These are phyloP conservation scores for Volvox africanus DNA, from an alignment of 139 green algal genomes.

Conservation along the genomic window DNA sequence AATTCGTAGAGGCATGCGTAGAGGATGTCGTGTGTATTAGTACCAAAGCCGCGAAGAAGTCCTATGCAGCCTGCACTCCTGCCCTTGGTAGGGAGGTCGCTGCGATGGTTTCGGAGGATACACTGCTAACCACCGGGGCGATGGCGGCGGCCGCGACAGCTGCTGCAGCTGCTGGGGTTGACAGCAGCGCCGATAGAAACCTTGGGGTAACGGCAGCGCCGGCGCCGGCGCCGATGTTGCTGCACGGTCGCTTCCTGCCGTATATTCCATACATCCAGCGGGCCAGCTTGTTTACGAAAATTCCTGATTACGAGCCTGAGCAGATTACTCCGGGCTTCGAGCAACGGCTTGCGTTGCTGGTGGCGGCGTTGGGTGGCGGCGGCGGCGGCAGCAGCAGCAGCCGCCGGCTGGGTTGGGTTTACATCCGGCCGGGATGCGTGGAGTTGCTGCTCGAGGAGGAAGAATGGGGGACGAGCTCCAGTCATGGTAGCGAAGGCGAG, in stretches of 20 bases:
- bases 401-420: background rate
- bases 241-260: background rate
- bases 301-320: background rate
- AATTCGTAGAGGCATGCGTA: too few species aligned
- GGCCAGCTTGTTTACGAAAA: background rate
- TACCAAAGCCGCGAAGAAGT: too few species aligned
- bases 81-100: too few species aligned
- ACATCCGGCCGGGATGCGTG: background rate
- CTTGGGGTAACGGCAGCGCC: background rate
- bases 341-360: slow-evolving; percentile 1
- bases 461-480: background rate
- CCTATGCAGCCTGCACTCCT: too few species aligned
- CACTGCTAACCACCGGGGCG: background rate
- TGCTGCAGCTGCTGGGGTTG: background rate
- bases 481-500: background rate
- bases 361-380: background rate
- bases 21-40: too few species aligned
- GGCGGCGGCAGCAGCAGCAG: background rate
- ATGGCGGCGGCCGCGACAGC: background rate
- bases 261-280: slow-evolving; percentile 2
- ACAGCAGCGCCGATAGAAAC: background rate
- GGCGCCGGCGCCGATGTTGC: background rate
- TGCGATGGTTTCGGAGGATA: too few species aligned
- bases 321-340: slow-evolving; percentile 12
- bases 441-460: slow-evolving; percentile 18